Evolutionary conservation across 225 moss, liverwort and hornwort genomes (phyloP), one percentile per base, ranked within the genome.

Genomic region (Takakia lepidozioides): DNA sequence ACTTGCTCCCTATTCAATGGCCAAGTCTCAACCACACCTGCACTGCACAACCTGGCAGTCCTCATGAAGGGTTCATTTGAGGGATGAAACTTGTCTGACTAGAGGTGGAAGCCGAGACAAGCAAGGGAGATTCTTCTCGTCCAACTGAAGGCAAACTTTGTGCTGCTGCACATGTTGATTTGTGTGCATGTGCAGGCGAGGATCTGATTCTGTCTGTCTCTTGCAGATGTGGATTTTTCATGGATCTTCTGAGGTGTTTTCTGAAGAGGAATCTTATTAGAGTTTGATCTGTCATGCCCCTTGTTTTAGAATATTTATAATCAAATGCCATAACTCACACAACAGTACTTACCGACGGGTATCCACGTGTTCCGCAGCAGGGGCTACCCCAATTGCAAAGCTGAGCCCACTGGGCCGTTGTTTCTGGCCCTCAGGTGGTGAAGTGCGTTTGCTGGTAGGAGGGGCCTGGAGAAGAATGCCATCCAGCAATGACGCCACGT

Each of bases 401-500:
- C 92, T 72, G 51, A 98, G 65, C 40, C 87, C 87, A 27, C 87
- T 91, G 5, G 69, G 87, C 59, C 95, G 81, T 37, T 54, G 59
- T 51, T 71, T 87, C 15, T 34, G 55, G 3, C 32, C 29, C 26
- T 70, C 73, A 41, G 49, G 37, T 43, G 57, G 60, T 10, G 63
- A 52, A 26, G 42, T 63, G 26, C 43, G 49, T 15, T 57, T 72
- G 40, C 52, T 51, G 42, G 35, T 7, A 24, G 47, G 27, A 52
- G 70, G 64, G 28, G 34, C 34, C 60, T 70, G 72, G 3, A 91
- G 55, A 46, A 98, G 81, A 40, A 83, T 67, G 27, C 38, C 62
- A 45, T 98, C 74, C 65, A 98, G 52, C 38, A 60, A 41, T 2
- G 48, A 43, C 9, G 72, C 59, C 57, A 91, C 52, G 15, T 68